phyloP scores from a whole-genome alignment of 1,284 basidiomycete genomes.

The Rhodotorula sp. region DNA sequence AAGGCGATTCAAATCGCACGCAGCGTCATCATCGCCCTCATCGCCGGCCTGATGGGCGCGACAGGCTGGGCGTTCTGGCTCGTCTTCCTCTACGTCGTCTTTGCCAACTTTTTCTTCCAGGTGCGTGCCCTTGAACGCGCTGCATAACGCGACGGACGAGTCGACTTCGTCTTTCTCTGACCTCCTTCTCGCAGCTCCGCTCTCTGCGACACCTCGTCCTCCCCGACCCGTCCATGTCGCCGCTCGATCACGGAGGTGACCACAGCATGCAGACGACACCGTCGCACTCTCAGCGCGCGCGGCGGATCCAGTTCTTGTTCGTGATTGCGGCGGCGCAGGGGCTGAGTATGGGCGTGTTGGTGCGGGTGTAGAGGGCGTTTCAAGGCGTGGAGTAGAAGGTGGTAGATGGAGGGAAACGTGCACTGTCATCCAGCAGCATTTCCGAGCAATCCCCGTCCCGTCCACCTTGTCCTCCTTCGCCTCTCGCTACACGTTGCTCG shows the following conservation, averaged over 20 bases:
- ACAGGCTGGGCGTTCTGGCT: conserved; percentile 65
- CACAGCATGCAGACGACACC: conserved; percentile 58
- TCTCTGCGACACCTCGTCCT: conserved; percentile 87
- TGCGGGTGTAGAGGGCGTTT: conserved; percentile 22
- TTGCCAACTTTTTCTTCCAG: conserved; percentile 91
- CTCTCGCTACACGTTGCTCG: no score
- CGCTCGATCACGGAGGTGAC: conserved; percentile 37
- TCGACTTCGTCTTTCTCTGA: not conserved
- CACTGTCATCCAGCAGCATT: not conserved
- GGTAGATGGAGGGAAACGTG: not conserved
- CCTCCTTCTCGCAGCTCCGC: conserved; percentile 62
- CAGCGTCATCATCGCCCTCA: conserved; percentile 70
- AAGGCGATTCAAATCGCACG: not conserved
- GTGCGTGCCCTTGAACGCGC: conserved; percentile 55
- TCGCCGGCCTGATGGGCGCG: conserved; percentile 62
- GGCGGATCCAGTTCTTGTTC: conserved; percentile 83
- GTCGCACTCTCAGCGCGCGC: conserved; percentile 72
- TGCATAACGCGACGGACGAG: not conserved
- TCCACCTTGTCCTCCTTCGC: no score
- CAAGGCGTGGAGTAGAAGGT: not conserved
- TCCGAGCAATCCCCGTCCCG: not conserved
- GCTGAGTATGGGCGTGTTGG: conserved; percentile 63
- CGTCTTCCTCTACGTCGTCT: conserved; percentile 78
- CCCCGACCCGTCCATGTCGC: conserved; percentile 59
- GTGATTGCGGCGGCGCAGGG: conserved; percentile 68